Conservation (phyloP, 495 filamentous ascomycete genomes). For the Daldinia bambusicola region DNA sequence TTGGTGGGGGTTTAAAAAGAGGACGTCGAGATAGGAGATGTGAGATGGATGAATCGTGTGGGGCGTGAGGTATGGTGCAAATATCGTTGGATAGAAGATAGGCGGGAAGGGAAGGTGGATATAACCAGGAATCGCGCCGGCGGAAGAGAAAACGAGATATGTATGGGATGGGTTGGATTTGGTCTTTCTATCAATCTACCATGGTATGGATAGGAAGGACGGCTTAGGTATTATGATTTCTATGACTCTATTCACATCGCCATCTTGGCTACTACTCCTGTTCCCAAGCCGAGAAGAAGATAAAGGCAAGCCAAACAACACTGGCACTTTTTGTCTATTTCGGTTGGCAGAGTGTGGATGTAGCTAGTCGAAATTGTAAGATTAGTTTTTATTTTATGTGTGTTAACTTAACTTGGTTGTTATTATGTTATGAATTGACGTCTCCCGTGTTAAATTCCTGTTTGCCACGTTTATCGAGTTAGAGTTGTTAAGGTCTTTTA, state of each 20-base stretch:
- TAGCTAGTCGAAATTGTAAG: too few species aligned
- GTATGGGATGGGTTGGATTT: not conserved
- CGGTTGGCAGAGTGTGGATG: too few species aligned
- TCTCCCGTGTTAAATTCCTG: not conserved
- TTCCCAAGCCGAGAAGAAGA: too few species aligned
- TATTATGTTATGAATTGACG: not conserved
- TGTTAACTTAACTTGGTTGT: too few species aligned
- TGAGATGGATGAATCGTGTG: too few species aligned
- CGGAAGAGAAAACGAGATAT: not conserved
- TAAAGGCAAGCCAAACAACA: too few species aligned
- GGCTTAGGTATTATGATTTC: too few species aligned
- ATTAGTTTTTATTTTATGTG: too few species aligned
- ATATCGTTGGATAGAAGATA: not conserved
- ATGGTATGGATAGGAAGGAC: not conserved
- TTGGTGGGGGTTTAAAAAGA: not conserved
- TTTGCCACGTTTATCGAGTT: not conserved
- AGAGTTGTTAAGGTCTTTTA: not conserved
- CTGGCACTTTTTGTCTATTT: too few species aligned
- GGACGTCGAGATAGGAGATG: not conserved
- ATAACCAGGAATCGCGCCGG: not conserved
- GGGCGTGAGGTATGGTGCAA: not conserved
- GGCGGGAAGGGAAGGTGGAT: not conserved
- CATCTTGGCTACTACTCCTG: too few species aligned
- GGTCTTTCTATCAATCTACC: not conserved
- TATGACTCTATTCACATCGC: too few species aligned